Evolutionary conservation across 805 yeast genomes (phyloP), one percentile per base, ranked within the genome.

Genomic region (Nakazawaea populi): DNA sequence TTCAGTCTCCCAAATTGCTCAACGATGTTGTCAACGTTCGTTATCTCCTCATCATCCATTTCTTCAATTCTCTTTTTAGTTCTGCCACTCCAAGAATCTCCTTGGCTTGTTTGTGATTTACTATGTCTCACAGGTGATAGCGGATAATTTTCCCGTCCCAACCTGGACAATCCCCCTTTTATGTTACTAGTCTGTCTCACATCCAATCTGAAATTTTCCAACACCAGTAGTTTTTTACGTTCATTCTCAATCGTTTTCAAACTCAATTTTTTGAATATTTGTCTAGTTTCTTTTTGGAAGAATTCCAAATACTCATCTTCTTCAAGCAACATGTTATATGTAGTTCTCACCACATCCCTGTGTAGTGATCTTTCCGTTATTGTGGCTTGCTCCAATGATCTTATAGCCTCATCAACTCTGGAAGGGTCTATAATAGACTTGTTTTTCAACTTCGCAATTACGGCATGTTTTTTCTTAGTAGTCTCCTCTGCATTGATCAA

Each of bases 321-420:
- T 64, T 91, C 97, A 37, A 81, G 73, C 36, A 87, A 65, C 89
- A 94, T 86, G 62, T 90, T 96, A 36, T 85, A 85, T 2, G 96
- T 87, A 14, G 92, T 85, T 55, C 96, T 75, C 54, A 86, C 82
- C 39, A 91, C 85, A 58, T 87, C 94, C 52, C 78, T 70, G n/a
- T 85, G 81, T 50, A 91, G 74, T 36, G 82, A 84, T 55, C 86
- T 86, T 64, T 92, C 97, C 14, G 79, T 73, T 52, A 79, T 80
- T 10, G 87, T 80, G 1, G 96, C 94, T 34, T 78, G 80, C 63
- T 91, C 96, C 51, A 91, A 72, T 7, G 87, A 74, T 49, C 85
- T 74, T 31, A 92, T 79, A 0, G 97, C 95, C 57, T 91, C 97
- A 58, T 94, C 97, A 4, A 89, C 96, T 63, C 85, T 89, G 30